Percentiles rank a stretch among this genome's conserved stretches.
phyloP scores from a whole-genome alignment of 768 basidiomycete genomes.

The Suillus americanus region DNA sequence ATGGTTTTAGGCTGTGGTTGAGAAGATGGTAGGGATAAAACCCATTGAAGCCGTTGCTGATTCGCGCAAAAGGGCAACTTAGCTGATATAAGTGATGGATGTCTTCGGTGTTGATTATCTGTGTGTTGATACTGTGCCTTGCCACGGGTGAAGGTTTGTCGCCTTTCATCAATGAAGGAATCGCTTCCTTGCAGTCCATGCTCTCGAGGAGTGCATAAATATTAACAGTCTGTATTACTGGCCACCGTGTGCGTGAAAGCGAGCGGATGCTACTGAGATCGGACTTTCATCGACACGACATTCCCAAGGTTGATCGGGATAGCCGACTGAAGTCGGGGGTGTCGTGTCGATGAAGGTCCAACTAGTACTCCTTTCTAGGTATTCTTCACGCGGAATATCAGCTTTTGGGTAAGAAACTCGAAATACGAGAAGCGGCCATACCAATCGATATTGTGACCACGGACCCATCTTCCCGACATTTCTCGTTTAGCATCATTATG shows the following conservation, averaged over 20 bases:
- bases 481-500: no score
- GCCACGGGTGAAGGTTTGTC: neutral
- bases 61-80: slow-evolving; percentile 26
- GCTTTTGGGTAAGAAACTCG: neutral
- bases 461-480: neutral
- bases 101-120: neutral
- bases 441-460: neutral
- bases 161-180: no score
- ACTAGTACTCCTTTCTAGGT: neutral
- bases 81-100: neutral
- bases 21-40: slow-evolving; percentile 59
- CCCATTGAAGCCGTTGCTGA: slow-evolving; percentile 24
- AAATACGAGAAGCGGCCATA: neutral
- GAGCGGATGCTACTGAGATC: no score
- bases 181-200: no score
- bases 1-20: slow-evolving; percentile 46
- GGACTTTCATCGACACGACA: no score
- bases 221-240: no score
- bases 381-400: neutral
- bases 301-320: no score
- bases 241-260: no score
- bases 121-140: neutral
- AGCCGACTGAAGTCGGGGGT: no score
- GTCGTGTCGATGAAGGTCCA: neutral
- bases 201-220: no score